Evolutionary conservation across 2,329 filamentous ascomycete species (phyloP).

Genomic region (Didymella sp.): DNA sequence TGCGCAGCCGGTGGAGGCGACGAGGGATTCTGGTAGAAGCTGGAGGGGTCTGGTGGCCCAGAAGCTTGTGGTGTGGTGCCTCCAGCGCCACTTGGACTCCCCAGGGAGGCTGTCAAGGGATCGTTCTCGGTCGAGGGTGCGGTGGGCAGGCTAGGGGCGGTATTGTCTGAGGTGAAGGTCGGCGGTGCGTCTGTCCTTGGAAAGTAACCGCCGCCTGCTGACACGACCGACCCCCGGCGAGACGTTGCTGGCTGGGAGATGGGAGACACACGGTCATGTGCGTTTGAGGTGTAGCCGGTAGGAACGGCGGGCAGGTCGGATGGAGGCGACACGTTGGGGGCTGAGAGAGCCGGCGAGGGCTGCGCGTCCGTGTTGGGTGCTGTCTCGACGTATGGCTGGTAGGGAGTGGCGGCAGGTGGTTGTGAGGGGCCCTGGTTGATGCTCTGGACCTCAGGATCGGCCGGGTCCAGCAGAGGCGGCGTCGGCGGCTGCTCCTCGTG

Average conservation of each 20-base stretch:
- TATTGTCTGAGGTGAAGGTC: slow-evolving; percentile 51
- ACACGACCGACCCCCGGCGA: slow-evolving; percentile 56
- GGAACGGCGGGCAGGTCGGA: slow-evolving; percentile 41
- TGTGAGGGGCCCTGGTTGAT: slow-evolving; percentile 51
- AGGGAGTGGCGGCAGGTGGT: slow-evolving; percentile 27
- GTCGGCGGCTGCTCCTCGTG: slow-evolving; percentile 46
- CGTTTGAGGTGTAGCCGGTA: slow-evolving; percentile 38
- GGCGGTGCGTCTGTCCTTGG: slow-evolving; percentile 57
- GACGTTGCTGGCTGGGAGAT: slow-evolving; percentile 55
- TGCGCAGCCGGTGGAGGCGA: slow-evolving; percentile 46
- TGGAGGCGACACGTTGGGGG: slow-evolving; percentile 57
- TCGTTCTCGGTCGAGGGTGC: slow-evolving; percentile 44
- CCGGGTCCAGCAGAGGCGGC: slow-evolving; percentile 62
- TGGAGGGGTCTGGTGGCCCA: slow-evolving; percentile 34
- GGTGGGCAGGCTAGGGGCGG: slow-evolving; percentile 46
- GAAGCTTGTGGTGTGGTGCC: slow-evolving; percentile 28
- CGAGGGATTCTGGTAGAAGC: slow-evolving; percentile 48
- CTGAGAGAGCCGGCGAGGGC: slow-evolving; percentile 50
- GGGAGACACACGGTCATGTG: slow-evolving; percentile 62
- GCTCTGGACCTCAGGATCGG: slow-evolving; percentile 69
- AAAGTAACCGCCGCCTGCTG: slow-evolving; percentile 64
- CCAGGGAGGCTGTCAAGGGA: slow-evolving; percentile 25
- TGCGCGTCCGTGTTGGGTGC: slow-evolving; percentile 63
- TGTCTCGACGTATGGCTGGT: slow-evolving; percentile 66
- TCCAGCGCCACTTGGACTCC: not conserved